These are phyloP conservation scores for Plectranthus barbatus DNA, from an alignment of 257 asterid species.

Conservation along the genomic window DNA sequence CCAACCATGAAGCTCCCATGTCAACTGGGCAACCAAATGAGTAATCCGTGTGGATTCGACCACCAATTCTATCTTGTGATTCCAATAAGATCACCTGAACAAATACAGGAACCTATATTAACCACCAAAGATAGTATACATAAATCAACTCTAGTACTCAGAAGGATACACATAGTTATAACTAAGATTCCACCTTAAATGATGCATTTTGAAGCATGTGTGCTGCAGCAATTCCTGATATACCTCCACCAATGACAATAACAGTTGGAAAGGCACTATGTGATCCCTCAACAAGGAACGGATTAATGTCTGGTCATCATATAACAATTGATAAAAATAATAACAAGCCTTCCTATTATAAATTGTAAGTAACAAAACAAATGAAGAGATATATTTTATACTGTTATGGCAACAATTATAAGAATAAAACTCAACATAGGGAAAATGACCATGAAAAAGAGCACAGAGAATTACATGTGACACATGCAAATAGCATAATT, in stretches of 20 bases:
- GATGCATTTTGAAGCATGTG: constrained; percentile 78
- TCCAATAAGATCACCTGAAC: constrained; percentile 80
- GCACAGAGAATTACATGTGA: not conserved
- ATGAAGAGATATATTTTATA: not conserved
- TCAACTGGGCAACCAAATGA: constrained; percentile 96
- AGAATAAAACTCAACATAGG: not conserved
- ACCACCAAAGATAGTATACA: not conserved
- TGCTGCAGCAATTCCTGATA: constrained; percentile 96
- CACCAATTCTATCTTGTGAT: constrained; percentile 90
- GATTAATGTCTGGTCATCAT: constrained; percentile 37
- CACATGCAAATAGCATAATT: not conserved
- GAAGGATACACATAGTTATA: not conserved
- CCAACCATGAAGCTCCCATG: constrained; percentile 99
- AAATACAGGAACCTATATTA: constrained; percentile 3
- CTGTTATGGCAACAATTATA: not conserved
- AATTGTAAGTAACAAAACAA: not conserved
- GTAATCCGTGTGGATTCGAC: constrained; percentile 89
- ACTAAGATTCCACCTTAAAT: constrained; percentile 43
- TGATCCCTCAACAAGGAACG: constrained; percentile 42
- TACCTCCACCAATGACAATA: constrained; percentile 94
- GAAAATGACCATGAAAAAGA: not conserved
- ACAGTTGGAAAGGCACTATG: constrained; percentile 58
- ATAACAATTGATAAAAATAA: constrained; percentile 9
- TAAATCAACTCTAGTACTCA: not conserved
- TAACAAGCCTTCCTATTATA: not conserved